These are phyloP conservation scores for Morella rubra DNA, from an alignment of 306 rosid species.

Conservation along the genomic window DNA sequence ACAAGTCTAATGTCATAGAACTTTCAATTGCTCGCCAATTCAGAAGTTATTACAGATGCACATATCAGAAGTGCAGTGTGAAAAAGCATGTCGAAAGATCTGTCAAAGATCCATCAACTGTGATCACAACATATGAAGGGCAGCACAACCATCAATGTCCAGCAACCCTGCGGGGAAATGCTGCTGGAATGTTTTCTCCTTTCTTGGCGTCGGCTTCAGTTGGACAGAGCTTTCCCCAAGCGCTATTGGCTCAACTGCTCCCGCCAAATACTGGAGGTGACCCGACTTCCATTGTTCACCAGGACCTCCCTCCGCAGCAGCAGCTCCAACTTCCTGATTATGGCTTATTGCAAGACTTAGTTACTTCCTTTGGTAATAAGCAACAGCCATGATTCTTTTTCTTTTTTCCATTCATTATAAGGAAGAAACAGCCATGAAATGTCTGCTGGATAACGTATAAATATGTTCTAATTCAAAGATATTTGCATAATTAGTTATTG, in stretches of 20 bases:
- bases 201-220: conserved; percentile 40
- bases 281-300: conserved; percentile 40
- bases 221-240: conserved; percentile 47
- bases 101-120: conserved; percentile 66
- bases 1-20: neutral
- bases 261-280: conserved; percentile 44
- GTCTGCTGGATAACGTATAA: too few relatives aligned
- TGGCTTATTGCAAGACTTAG: conserved; percentile 71
- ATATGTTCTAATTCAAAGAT: too few relatives aligned
- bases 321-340: conserved; percentile 42
- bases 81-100: conserved; percentile 88
- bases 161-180: conserved; percentile 67
- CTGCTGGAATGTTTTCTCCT: conserved; percentile 53
- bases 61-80: conserved; percentile 71
- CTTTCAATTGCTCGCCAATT: neutral
- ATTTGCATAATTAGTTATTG: too few relatives aligned
- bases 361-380: conserved; percentile 50
- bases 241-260: conserved; percentile 62
- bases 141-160: conserved; percentile 88
- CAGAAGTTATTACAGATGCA: conserved; percentile 94
- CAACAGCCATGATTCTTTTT: conserved; percentile 38
- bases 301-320: conserved; percentile 47
- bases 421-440: too few relatives aligned
- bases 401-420: too few relatives aligned
- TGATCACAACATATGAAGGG: conserved; percentile 90